A percentile compares a stretch with the other conserved stretches of the same genome.
phyloP scores from a whole-genome alignment of 106 monocot species.

The Xerophyta viscosa region DNA sequence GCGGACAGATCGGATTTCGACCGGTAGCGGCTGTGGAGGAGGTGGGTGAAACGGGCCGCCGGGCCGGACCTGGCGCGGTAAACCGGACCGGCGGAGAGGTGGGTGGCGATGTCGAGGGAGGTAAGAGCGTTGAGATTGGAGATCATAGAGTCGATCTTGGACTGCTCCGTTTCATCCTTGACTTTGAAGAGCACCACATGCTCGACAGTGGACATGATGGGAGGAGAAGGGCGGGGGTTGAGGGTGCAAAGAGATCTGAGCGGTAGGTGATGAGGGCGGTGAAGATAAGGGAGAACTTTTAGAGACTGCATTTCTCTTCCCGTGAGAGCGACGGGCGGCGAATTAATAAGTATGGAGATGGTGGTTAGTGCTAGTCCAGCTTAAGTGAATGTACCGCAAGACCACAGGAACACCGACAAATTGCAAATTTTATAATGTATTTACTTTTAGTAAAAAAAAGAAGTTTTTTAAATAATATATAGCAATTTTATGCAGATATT shows the following conservation, averaged over 20 bases:
- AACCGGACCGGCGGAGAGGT: constrained; percentile 60
- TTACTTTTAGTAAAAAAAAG: too few relatives aligned
- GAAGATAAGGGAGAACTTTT: constrained; percentile 18
- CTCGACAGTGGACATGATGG: constrained; percentile 39
- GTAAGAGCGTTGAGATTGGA: constrained; percentile 51
- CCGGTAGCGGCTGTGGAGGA: constrained; percentile 77
- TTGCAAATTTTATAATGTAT: too few relatives aligned
- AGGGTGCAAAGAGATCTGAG: not conserved
- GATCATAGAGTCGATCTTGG: constrained; percentile 51
- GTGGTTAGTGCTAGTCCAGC: too few relatives aligned
- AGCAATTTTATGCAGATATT: too few relatives aligned
- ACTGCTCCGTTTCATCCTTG: constrained; percentile 32
- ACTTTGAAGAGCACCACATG: constrained; percentile 91
- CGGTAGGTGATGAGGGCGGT: constrained; percentile 8
- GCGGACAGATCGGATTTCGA: constrained; percentile 61
- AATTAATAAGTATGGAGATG: too few relatives aligned
- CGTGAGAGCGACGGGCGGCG: too few relatives aligned
- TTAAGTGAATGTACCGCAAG: too few relatives aligned
- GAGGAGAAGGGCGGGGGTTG: constrained; percentile 1
- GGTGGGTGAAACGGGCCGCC: constrained; percentile 47
- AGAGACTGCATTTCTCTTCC: constrained; percentile 44
- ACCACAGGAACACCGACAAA: too few relatives aligned
- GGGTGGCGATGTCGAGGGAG: constrained; percentile 47
- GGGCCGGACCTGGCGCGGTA: constrained; percentile 22
- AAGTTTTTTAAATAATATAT: too few relatives aligned